Evolutionary conservation across 805 yeast species (phyloP).

Genomic region (Candida broadrunensis): DNA sequence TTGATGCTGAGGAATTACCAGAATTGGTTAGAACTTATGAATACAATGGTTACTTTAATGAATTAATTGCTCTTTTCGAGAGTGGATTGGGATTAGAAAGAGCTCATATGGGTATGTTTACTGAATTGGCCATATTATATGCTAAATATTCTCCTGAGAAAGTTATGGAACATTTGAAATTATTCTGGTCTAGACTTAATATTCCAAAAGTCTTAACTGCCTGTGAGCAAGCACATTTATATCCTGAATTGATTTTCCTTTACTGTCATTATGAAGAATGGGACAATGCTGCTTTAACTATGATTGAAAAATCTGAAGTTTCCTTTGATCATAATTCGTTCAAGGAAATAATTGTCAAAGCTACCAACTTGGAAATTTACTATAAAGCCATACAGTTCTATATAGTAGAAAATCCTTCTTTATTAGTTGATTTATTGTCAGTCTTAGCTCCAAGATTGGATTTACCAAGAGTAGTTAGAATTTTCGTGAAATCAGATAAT

Average conservation of each 20-base stretch:
- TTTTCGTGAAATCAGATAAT: constrained; percentile 93
- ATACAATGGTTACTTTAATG: constrained; percentile 85
- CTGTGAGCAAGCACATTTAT: constrained; percentile 87
- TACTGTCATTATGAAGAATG: constrained; percentile 98
- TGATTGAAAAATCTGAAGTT: constrained; percentile 92
- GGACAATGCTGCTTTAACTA: constrained; percentile 96
- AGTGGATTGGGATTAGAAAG: constrained; percentile 95
- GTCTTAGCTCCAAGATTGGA: constrained; percentile 88
- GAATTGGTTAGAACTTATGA: constrained; percentile 87
- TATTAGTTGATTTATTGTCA: constrained; percentile 80
- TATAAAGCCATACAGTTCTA: constrained; percentile 97
- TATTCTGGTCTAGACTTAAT: constrained; percentile 97
- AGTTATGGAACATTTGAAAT: constrained; percentile 93
- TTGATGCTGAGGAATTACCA: constrained; percentile 95
- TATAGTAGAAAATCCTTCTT: constrained; percentile 86
- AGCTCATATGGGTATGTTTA: constrained; percentile 99
- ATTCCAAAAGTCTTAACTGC: constrained; percentile 96
- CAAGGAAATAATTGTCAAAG: constrained; percentile 93
- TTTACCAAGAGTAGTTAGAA: constrained; percentile 89
- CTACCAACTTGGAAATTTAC: constrained; percentile 92
- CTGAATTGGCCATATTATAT: constrained; percentile 89
- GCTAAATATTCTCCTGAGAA: constrained; percentile 86
- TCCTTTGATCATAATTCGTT: constrained; percentile 92
- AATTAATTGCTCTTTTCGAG: constrained; percentile 88
- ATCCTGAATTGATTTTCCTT: constrained; percentile 94